A percentile compares a stretch with the other conserved stretches of the same genome.
Evolutionary conservation across 768 basidiomycete genomes (phyloP).

Genomic region (Favolaschia claudopus): DNA sequence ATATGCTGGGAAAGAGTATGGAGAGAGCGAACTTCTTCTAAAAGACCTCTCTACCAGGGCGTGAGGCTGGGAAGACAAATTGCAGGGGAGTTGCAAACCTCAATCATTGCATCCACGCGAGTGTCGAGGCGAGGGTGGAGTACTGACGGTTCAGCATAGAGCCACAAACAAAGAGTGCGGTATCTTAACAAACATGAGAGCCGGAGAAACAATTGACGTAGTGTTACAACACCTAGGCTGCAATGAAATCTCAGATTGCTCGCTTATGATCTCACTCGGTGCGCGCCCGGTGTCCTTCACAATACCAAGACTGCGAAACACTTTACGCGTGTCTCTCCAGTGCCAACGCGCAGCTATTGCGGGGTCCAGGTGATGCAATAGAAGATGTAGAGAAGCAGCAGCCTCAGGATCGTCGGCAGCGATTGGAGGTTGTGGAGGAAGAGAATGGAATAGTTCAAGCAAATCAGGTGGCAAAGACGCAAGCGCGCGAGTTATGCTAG

Average conservation of each 20-base stretch:
- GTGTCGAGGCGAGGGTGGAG: slow-evolving; percentile 75
- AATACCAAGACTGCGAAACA: slow-evolving; percentile 79
- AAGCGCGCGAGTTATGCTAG: slow-evolving; percentile 50
- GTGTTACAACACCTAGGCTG: slow-evolving; percentile 58
- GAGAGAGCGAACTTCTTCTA: slow-evolving; percentile 78
- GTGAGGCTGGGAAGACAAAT: not conserved
- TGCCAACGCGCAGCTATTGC: slow-evolving; percentile 87
- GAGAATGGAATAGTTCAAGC: slow-evolving; percentile 55
- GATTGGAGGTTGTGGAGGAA: slow-evolving; percentile 67
- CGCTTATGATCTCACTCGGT: slow-evolving; percentile 71
- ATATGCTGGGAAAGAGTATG: slow-evolving; percentile 23
- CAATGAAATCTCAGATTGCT: slow-evolving; percentile 57
- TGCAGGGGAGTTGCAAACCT: slow-evolving; percentile 53
- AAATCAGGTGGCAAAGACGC: slow-evolving; percentile 56
- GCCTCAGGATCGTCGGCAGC: slow-evolving; percentile 61
- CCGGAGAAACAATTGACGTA: not conserved
- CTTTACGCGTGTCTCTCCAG: slow-evolving; percentile 94
- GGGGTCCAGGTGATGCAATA: slow-evolving; percentile 77
- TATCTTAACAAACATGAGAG: slow-evolving; percentile 60
- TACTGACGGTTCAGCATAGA: slow-evolving; percentile 73
- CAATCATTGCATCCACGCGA: slow-evolving; percentile 90
- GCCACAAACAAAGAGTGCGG: slow-evolving; percentile 88
- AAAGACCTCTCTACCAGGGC: slow-evolving; percentile 68
- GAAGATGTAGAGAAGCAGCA: slow-evolving; percentile 68
- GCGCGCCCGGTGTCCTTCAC: slow-evolving; percentile 72